These are phyloP conservation scores for Aspergillus nidulans DNA, from an alignment of 495 filamentous ascomycete genomes.

Conservation along the genomic window DNA sequence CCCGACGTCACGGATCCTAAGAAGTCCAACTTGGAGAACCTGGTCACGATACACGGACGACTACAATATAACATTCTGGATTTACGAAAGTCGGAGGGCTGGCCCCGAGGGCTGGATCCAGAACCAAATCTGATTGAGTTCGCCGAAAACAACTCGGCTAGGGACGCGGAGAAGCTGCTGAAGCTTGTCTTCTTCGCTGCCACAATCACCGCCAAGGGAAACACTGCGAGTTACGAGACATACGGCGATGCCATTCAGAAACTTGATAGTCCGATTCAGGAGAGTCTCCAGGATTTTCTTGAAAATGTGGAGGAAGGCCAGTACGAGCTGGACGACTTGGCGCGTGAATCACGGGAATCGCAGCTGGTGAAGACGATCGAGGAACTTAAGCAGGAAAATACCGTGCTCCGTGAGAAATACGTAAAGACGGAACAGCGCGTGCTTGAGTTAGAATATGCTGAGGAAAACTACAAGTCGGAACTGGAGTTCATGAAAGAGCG, in stretches of 20 bases:
- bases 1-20: constrained; percentile 52
- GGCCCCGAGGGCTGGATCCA: constrained; percentile 46
- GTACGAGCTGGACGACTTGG: constrained; percentile 16
- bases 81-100: constrained; percentile 47
- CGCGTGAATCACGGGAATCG: constrained; percentile 39
- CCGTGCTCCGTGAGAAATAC: not conserved
- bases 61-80: constrained; percentile 58
- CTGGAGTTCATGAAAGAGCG: constrained; percentile 43
- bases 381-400: not conserved
- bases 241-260: constrained; percentile 52
- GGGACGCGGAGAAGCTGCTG: constrained; percentile 53
- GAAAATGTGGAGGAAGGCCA: constrained; percentile 43
- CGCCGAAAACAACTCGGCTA: constrained; percentile 41
- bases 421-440: not conserved
- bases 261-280: constrained; percentile 43
- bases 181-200: constrained; percentile 60
- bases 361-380: constrained; percentile 7
- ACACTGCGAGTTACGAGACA: constrained; percentile 21
- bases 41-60: constrained; percentile 65
- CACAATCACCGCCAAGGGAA: constrained; percentile 49
- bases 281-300: constrained; percentile 46
- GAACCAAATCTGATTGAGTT: constrained; percentile 57
- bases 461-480: constrained; percentile 34
- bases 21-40: constrained; percentile 60
- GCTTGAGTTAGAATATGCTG: not conserved